Evolutionary conservation across 106 monocot genomes (phyloP).

Genomic region (Dactylorhiza incarnata): DNA sequence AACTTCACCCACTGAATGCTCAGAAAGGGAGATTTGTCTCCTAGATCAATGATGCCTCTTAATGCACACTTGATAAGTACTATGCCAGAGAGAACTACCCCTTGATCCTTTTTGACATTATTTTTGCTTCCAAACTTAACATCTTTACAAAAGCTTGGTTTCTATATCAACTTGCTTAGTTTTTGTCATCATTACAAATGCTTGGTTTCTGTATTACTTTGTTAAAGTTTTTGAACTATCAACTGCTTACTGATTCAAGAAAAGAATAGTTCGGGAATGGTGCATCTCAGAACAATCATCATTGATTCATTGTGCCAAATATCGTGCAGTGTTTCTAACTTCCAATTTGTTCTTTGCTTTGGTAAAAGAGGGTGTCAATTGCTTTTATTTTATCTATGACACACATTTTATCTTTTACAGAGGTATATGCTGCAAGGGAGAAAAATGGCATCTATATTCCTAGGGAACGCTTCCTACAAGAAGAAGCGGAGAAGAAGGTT

Average conservation of each 20-base stretch:
- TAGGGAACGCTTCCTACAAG: slow-evolving; percentile 78
- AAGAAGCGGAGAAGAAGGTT: slow-evolving; percentile 96
- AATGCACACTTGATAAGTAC: neutral
- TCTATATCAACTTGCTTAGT: no score
- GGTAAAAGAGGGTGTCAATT: neutral
- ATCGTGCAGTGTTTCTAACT: neutral
- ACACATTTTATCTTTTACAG: slow-evolving; percentile 23
- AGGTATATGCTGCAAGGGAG: slow-evolving; percentile 97
- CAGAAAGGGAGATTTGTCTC: neutral
- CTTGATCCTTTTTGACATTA: neutral
- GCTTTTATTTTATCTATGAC: neutral
- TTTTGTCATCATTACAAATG: no score
- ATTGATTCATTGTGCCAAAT: neutral
- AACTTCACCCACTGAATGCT: no score
- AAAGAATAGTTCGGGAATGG: neutral
- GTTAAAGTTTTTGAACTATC: neutral
- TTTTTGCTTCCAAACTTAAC: neutral
- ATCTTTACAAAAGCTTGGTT: neutral
- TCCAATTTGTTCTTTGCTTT: neutral
- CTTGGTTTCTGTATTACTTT: no score
- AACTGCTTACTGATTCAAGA: neutral
- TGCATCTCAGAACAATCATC: neutral
- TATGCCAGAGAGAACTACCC: neutral
- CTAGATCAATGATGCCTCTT: neutral
- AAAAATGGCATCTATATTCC: slow-evolving; percentile 99